Base-by-base conservation (phyloP, 345 rosid genomes). In the Gossypium rotundifolium region DNA sequence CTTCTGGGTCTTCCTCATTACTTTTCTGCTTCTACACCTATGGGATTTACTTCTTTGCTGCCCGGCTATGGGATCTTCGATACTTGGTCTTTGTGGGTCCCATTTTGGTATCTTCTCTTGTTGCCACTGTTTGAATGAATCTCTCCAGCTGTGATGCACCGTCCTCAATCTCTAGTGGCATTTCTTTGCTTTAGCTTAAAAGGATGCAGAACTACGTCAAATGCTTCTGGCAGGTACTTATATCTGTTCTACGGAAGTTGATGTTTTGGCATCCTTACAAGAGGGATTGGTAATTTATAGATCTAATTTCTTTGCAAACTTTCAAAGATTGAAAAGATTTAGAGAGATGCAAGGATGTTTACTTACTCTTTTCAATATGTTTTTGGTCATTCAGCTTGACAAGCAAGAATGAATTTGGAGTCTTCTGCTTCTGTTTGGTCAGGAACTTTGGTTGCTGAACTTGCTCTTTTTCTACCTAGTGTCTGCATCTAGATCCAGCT, bases 1-100 rank as follows among this genome's bases (percentile, higher is more conserved):
- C 96, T 82, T 88, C 91, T 85, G 90, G 87, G 80, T 90, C 91
- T 89, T 84, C 97, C 80, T 88, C 92, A 77, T 90, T 85, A 90
- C 90, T 90, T 91, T 84, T 88, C 85, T 89, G 94, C 92, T 81
- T 84, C 91, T 88, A 82, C 98, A 83, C 88, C 85, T 66, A 46
- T 79, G 86, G 72, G 88, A 83, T 87, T 84, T 79, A 79, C 80
- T 84, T 79, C 85, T 84, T 81, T 75, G 83, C 91, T 76, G 81
- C 86, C 82, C 84, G 80, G 81, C 87, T 54, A 79, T 85, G 91
- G 89, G 88, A 83, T 88, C 93, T 85, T 85, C 91, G 79, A 86
- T 87, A 74, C 79, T 82, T 84, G 81, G 79, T 85, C 71, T 77
- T 86, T 85, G 89, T 86, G 86, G 87, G 81, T 88, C 87, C 91